These are phyloP conservation scores for Agaricus sinodeliciosus DNA, from an alignment of 768 basidiomycete species.

Conservation along the genomic window DNA sequence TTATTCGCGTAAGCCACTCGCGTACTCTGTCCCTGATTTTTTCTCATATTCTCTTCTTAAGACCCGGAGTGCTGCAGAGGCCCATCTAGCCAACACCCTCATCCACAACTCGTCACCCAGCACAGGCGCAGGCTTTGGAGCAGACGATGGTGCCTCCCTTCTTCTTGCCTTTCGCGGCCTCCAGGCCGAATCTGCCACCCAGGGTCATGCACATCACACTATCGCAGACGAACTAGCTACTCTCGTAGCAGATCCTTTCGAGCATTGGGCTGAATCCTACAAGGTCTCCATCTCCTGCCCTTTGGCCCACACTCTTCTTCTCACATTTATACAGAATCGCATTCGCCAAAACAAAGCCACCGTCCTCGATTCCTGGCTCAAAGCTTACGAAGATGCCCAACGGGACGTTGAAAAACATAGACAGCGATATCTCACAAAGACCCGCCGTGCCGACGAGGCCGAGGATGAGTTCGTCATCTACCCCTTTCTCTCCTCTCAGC, in stretches of 20 bases:
- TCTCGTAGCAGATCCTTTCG: constrained; percentile 76
- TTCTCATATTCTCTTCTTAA: constrained; percentile 21
- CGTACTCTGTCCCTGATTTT: neutral
- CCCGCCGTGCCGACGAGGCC: constrained; percentile 81
- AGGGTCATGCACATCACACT: constrained; percentile 69
- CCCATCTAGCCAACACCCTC: constrained; percentile 53
- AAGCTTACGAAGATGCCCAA: constrained; percentile 63
- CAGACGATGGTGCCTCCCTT: constrained; percentile 83
- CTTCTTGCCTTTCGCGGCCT: constrained; percentile 75
- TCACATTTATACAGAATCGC: constrained; percentile 40
- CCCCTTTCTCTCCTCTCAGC: constrained; percentile 10
- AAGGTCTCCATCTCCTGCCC: constrained; percentile 36
- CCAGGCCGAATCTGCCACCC: constrained; percentile 60
- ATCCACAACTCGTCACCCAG: constrained; percentile 42
- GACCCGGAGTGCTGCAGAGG: constrained; percentile 72
- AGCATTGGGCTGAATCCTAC: constrained; percentile 71
- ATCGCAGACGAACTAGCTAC: constrained; percentile 71
- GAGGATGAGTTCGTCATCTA: constrained; percentile 79
- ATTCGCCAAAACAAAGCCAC: constrained; percentile 50
- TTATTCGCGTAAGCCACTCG: constrained; percentile 62
- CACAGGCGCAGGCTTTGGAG: constrained; percentile 59
- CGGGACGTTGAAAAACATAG: constrained; percentile 68
- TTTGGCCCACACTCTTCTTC: constrained; percentile 6
- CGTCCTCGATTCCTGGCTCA: constrained; percentile 61
- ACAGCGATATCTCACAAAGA: constrained; percentile 70